A percentile compares a stretch with the other conserved stretches of the same genome.
Evolutionary conservation across 2,329 filamentous ascomycete genomes (phyloP).

Genomic region (Ceratocystis papillata): DNA sequence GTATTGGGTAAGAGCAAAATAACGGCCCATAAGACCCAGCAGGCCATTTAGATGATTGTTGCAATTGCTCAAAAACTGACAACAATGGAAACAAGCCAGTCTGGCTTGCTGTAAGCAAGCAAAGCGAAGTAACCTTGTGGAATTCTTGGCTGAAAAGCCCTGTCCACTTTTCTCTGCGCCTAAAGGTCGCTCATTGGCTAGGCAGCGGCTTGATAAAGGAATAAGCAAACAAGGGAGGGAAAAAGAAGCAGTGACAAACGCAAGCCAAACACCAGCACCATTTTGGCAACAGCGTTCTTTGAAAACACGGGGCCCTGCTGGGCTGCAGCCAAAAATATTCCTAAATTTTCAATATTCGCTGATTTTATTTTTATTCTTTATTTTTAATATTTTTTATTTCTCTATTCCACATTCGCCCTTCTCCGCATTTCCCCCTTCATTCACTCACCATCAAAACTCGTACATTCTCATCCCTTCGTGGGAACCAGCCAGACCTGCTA

Average conservation of each 20-base stretch:
- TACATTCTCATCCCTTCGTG: conserved; percentile 9
- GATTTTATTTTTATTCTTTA: too few relatives aligned
- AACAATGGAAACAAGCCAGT: neutral
- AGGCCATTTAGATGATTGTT: neutral
- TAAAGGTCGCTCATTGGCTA: neutral
- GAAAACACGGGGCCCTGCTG: neutral
- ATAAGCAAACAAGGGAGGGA: neutral
- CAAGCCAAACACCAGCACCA: neutral
- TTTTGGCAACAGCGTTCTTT: conserved; percentile 2
- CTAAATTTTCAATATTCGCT: too few relatives aligned
- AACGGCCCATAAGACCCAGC: neutral
- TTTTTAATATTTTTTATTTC: too few relatives aligned
- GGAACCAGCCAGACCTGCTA: neutral
- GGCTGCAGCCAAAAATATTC: conserved; percentile 11
- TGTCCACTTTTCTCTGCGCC: neutral
- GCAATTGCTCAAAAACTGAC: neutral
- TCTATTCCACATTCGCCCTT: neutral
- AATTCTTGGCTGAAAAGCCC: neutral
- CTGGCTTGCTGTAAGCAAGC: neutral
- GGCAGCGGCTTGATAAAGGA: neutral
- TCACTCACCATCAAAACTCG: neutral
- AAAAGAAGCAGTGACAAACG: neutral
- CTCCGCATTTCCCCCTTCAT: conserved; percentile 11
- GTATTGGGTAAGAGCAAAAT: neutral
- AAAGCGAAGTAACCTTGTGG: neutral